These are phyloP conservation scores for Piloderma croceum DNA, from an alignment of 768 basidiomycete species.

Conservation along the genomic window DNA sequence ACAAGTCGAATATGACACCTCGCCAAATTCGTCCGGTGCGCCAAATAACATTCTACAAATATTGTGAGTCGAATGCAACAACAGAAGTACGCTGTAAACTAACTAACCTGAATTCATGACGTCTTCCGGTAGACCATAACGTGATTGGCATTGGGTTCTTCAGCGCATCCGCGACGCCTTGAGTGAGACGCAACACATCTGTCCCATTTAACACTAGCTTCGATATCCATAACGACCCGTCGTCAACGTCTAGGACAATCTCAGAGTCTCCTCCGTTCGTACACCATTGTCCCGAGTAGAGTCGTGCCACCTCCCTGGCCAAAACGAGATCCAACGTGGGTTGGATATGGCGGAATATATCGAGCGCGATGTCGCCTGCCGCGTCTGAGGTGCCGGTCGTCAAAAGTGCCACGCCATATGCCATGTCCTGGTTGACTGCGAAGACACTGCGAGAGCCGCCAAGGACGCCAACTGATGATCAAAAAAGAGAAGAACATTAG, in stretches of 20 bases:
- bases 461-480: conserved; percentile 34
- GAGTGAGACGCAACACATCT: conserved; percentile 31
- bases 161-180: conserved; percentile 14
- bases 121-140: conserved; percentile 34
- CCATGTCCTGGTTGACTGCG: conserved; percentile 33
- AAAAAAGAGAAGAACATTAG: not conserved
- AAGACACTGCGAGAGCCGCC: conserved; percentile 37
- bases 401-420: conserved; percentile 38
- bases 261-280: conserved; percentile 20
- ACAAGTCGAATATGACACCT: too few species aligned
- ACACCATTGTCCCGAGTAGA: conserved; percentile 35
- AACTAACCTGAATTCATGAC: conserved; percentile 33
- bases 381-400: conserved; percentile 33
- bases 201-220: conserved; percentile 28
- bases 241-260: conserved; percentile 26
- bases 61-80: too few species aligned
- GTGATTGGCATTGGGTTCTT: conserved; percentile 16
- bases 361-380: conserved; percentile 24
- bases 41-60: too few species aligned
- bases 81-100: too few species aligned
- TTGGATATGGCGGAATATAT: conserved; percentile 29
- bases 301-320: conserved; percentile 18
- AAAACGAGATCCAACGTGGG: conserved; percentile 30
- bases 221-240: conserved; percentile 26
- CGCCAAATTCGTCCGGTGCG: too few species aligned